Evolutionary conservation across 495 filamentous ascomycete genomes (phyloP), one percentile per base, ranked within the genome.

Genomic region (Hyphodiscus hymeniophilus): DNA sequence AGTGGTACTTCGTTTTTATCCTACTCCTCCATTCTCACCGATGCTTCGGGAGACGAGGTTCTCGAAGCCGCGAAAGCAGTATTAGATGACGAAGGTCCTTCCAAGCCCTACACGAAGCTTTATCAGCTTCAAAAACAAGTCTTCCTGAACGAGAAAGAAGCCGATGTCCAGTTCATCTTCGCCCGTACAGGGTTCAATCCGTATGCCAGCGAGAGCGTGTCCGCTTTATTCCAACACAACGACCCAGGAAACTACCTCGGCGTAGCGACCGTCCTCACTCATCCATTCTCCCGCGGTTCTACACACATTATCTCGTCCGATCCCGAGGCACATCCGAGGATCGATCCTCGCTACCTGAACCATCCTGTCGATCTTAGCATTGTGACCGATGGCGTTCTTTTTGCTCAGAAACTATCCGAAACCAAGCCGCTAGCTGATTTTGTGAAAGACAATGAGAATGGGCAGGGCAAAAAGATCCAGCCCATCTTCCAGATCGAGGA

Each of bases 271-370:
- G 20, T 13, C 7, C 15, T 21, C 11, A 41, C 38, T 21, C 66
- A 73, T 17, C 74, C 76, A 1, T 72, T 80, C 23, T 75, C 76
- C 3, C 71, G 76, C 7, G 78, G 78, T 2, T 73, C 56, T 26
- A 63, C 78, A 21, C 78, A 81, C 50, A 74, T 79, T 41, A 42
- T 47, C 12, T 69, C 67, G 11, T 30, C 62, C 7, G 60, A 74
- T 38, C 52, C 68, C 0, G 41, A 38, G 1, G 56, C 50, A 0
- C 34, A 60, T 8, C 73, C 77, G 0, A 34, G 51, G 1, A 72
- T 76, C 53, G 71, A 81, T 50, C 77, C 77, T 0, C 70, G 65
- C 16, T 82, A 76, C 52, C 67, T 75, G 53, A 64, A 67, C 47
- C 59, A 80, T 48, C 66, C 70, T 1, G 59, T 73, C 17, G 79